Evolutionary conservation across 169 alveolate species (phyloP), one percentile per base, ranked within the genome.

Genomic region (Plasmodium sp.): DNA sequence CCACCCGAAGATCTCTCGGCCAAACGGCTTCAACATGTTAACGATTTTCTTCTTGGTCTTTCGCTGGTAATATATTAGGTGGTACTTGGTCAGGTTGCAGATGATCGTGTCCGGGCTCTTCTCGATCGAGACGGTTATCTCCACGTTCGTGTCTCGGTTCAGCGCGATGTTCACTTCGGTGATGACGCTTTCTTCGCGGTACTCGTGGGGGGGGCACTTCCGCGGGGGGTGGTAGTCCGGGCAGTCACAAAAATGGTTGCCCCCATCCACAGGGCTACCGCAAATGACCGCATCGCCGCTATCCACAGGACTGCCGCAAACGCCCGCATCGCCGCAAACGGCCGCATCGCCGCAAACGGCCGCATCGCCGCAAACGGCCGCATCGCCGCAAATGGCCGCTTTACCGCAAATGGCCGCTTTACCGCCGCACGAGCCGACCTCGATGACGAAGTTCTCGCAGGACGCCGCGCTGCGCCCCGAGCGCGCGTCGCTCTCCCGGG

Each of bases 1-100:
- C 93, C 93, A 86, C 54, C 93, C 93, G 33, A 86, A 86, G 14
- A 86, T 86, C 39, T 86, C 93, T 77, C 81, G 54, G 3, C 81
- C 88, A 77, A 48, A 77, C 10, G 93, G 93, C 43, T 86, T 75
- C 51, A 86, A 77, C 2, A 86, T 5, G 22, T 86, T 86, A 5
- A 86, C 81, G 1, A 86, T 86, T 71, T 86, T 86, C 39, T 86
- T 86, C 33, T 86, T 86, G 3, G 93, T 86, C 43, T 86, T 86
- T 33, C 88, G 36, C 75, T 86, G 93, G 67, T 75, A 86, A 86
- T 54, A 86, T 75, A 86, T 79, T 43, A 86, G 12, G 5, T 79
- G 77, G n/a, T 86, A 86, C n/a, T 86, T 86, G 0, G 93, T 86
- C 27, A 77, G 56, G 5, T 86, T 86, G 45, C 81, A 79, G 9